Percentiles rank a stretch among this genome's conserved stretches.
Conservation (phyloP, 2,329 filamentous ascomycete species). For the Lithohypha guttulata region DNA sequence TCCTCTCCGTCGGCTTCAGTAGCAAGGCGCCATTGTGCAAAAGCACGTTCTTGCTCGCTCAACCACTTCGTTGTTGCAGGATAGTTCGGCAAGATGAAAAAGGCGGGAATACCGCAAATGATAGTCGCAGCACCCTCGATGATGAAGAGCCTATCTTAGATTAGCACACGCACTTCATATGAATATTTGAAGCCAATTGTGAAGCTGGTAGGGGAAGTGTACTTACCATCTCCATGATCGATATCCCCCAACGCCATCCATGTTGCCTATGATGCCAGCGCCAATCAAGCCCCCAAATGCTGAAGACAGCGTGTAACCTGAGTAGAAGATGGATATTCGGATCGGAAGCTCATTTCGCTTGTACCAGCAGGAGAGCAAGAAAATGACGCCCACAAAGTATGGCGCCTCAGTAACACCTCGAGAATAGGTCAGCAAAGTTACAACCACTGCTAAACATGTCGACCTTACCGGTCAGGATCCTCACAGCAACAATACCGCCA, state of each 20-base stretch:
- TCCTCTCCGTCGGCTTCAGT: constrained; percentile 34
- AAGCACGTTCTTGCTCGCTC: constrained; percentile 25
- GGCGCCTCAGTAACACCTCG: constrained; percentile 40
- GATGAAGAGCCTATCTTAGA: constrained; percentile 43
- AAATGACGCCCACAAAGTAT: constrained; percentile 43
- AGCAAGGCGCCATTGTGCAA: constrained; percentile 34
- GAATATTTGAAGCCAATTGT: too few relatives aligned
- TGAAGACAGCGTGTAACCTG: constrained; percentile 49
- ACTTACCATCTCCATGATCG: constrained; percentile 46
- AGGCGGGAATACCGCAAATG: constrained; percentile 6
- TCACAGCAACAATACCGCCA: constrained; percentile 30
- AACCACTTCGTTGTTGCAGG: constrained; percentile 10
- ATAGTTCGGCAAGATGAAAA: constrained; percentile 11
- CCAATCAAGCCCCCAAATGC: constrained; percentile 50
- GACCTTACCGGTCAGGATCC: constrained; percentile 25
- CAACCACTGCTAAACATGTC: too few relatives aligned
- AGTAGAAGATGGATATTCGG: constrained; percentile 48
- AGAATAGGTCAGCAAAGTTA: too few relatives aligned
- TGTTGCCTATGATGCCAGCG: constrained; percentile 47
- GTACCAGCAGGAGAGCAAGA: constrained; percentile 31
- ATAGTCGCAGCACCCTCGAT: constrained; percentile 31
- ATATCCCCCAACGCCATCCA: constrained; percentile 45
- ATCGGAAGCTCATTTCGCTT: constrained; percentile 47
- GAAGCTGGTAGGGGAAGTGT: constrained; percentile 32
- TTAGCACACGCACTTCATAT: constrained; percentile 22